Percentiles rank a stretch among this genome's conserved stretches.
Evolutionary conservation across 139 green algal genomes (phyloP).

Genomic region (Auxenochlorella pyrenoidosa): DNA sequence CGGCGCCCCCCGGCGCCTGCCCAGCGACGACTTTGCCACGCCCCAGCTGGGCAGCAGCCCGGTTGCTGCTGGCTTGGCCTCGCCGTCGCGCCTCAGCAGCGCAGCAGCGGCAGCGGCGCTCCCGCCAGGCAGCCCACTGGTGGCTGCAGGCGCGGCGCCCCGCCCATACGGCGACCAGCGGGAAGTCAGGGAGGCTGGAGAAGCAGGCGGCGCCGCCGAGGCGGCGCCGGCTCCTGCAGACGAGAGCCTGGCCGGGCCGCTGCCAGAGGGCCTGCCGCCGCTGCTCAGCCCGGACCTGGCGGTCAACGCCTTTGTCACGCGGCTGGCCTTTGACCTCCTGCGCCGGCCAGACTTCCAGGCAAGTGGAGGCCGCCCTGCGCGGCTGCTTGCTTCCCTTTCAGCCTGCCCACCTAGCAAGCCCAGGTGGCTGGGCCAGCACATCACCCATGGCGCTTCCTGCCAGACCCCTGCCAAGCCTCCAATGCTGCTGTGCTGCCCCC

Average conservation of each 20-base stretch:
- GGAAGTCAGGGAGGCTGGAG: neutral
- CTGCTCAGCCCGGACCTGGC: constrained; percentile 44
- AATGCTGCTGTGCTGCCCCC: neutral
- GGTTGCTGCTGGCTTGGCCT: neutral
- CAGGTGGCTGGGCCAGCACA: too few species aligned
- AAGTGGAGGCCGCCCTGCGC: neutral
- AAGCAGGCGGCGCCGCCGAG: neutral
- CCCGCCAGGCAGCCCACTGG: constrained; percentile 20
- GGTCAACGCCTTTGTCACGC: constrained; percentile 57
- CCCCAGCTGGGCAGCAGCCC: neutral
- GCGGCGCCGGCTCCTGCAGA: neutral
- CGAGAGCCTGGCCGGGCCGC: neutral
- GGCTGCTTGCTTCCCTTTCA: neutral
- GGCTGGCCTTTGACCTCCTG: constrained; percentile 61
- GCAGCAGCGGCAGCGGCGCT: neutral
- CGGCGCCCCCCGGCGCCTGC: neutral
- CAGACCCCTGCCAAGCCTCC: too few species aligned
- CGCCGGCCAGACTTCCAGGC: constrained; percentile 48
- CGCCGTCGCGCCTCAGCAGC: neutral
- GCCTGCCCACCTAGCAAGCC: too few species aligned
- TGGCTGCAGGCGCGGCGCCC: neutral
- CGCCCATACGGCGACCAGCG: neutral
- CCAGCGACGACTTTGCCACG: neutral
- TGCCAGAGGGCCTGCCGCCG: constrained; percentile 24
- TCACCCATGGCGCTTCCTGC: too few species aligned